These are phyloP conservation scores for Tetrapyrgos nigripes DNA, from an alignment of 1,284 basidiomycete species.

Conservation along the genomic window DNA sequence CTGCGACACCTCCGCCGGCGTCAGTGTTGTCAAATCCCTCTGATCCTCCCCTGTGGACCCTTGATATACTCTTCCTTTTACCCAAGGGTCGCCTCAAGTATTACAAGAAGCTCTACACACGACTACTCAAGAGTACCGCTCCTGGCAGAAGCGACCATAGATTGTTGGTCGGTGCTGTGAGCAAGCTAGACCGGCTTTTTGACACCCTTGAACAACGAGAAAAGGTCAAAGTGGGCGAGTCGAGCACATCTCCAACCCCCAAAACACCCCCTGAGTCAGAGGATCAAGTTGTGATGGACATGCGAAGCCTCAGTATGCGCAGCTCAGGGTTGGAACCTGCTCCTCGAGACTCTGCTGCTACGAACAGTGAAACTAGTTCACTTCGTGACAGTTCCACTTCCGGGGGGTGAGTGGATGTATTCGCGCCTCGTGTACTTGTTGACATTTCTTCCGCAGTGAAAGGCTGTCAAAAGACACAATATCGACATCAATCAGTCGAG, in stretches of 20 bases:
- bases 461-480: conserved; percentile 66
- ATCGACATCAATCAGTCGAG: conserved; percentile 57
- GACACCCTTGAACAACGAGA: conserved; percentile 69
- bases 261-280: conserved; percentile 33
- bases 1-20: conserved; percentile 62
- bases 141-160: conserved; percentile 90
- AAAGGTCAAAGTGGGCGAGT: conserved; percentile 47
- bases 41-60: conserved; percentile 71
- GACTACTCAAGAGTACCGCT: conserved; percentile 87
- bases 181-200: conserved; percentile 81
- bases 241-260: conserved; percentile 26
- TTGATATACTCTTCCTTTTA: conserved; percentile 88
- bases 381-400: conserved; percentile 58
- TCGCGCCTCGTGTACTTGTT: conserved; percentile 2
- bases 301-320: conserved; percentile 46
- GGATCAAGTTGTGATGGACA: conserved; percentile 62
- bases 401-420: conserved; percentile 52
- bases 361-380: conserved; percentile 54
- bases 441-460: conserved; percentile 43
- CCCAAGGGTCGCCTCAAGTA: conserved; percentile 89
- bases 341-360: conserved; percentile 34
- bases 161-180: conserved; percentile 81
- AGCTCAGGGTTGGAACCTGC: conserved; percentile 12
- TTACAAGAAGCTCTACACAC: conserved; percentile 91
- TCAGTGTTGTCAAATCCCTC: conserved; percentile 45